A percentile compares a stretch with the other conserved stretches of the same genome.
Evolutionary conservation across 345 rosid species (phyloP).

Genomic region (Populus euphratica): DNA sequence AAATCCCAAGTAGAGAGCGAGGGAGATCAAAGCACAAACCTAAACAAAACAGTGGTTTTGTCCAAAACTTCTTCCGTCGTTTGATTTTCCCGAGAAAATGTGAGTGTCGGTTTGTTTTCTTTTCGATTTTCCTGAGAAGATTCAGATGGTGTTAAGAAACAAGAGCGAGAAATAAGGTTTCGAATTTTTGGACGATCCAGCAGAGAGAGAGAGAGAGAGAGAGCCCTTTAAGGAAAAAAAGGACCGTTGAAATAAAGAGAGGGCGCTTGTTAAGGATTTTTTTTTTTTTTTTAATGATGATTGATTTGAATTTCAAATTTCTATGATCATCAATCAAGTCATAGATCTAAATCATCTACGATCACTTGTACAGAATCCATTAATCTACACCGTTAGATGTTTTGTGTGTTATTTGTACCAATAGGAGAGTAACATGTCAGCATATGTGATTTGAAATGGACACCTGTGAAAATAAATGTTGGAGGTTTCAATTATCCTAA

Average conservation of each 20-base stretch:
- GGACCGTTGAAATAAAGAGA: constrained; percentile 29
- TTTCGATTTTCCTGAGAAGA: constrained; percentile 6
- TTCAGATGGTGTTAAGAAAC: background rate
- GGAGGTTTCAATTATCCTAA: background rate
- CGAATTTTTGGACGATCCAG: background rate
- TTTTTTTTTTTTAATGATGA: constrained; percentile 3
- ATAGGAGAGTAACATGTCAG: background rate
- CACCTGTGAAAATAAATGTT: background rate
- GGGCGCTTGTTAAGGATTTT: constrained; percentile 20
- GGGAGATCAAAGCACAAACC: constrained; percentile 25
- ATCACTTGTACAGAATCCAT: background rate
- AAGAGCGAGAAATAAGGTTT: constrained; percentile 7
- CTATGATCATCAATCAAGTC: background rate
- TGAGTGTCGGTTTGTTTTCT: background rate
- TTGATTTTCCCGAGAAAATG: background rate
- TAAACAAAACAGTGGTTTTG: constrained; percentile 2
- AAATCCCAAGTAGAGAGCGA: background rate
- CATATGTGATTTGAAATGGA: background rate
- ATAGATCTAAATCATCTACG: background rate
- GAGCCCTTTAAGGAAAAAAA: constrained; percentile 30
- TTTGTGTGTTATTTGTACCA: background rate
- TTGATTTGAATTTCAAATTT: constrained; percentile 11
- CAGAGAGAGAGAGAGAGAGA: constrained; percentile 12
- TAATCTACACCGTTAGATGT: background rate
- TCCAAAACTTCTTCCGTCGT: background rate